phyloP scores from a whole-genome alignment of 2,329 filamentous ascomycete genomes.

The Acrocalymma vagum region DNA sequence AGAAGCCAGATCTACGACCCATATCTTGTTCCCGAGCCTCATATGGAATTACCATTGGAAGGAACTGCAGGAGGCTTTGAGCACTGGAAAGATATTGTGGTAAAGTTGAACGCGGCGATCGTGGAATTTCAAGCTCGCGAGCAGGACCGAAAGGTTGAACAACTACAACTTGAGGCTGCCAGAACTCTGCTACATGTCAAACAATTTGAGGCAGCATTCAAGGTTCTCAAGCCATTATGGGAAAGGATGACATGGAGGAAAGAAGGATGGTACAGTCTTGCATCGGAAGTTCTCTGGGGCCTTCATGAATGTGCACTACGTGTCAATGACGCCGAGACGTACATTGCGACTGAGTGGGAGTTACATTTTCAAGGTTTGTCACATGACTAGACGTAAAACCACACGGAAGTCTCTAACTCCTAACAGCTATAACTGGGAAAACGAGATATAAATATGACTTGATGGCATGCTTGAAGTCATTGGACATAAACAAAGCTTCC shows the following conservation, averaged over 20 bases:
- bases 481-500: conserved; percentile 43
- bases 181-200: conserved; percentile 61
- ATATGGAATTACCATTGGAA: conserved; percentile 60
- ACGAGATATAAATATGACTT: conserved; percentile 54
- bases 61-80: conserved; percentile 55
- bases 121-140: conserved; percentile 60
- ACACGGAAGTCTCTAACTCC: conserved; percentile 14
- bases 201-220: conserved; percentile 60
- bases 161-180: conserved; percentile 63
- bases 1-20: conserved; percentile 65
- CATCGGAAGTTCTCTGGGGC: conserved; percentile 62
- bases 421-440: conserved; percentile 40
- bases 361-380: conserved; percentile 49
- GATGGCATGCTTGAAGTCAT: conserved; percentile 53
- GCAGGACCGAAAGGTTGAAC: conserved; percentile 64
- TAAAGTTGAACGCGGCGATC: conserved; percentile 57
- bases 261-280: conserved; percentile 67
- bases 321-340: conserved; percentile 55
- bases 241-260: conserved; percentile 64
- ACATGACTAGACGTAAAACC: neutral
- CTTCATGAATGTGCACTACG: conserved; percentile 62
- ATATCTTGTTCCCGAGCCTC: conserved; percentile 67
- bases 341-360: conserved; percentile 67
- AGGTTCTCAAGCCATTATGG: conserved; percentile 64
- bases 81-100: conserved; percentile 60